Evolutionary conservation across 139 green algal genomes (phyloP).

Genomic region (Chlorella sp.): DNA sequence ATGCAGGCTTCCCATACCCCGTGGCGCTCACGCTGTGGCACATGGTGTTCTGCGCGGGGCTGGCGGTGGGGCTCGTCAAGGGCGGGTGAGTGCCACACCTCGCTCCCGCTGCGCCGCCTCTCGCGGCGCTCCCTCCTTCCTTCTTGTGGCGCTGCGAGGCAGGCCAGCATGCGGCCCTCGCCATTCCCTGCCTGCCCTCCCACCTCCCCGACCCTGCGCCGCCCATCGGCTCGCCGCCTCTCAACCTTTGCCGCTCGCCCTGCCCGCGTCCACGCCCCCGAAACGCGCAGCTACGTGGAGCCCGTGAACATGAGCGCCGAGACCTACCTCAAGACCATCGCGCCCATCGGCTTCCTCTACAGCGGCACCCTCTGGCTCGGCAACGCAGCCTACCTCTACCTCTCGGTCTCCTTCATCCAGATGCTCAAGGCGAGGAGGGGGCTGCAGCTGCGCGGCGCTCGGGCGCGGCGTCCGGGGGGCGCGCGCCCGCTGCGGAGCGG

Average conservation of each 20-base stretch:
- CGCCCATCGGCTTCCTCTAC: constrained; percentile 55
- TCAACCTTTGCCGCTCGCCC: too few relatives aligned
- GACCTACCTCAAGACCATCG: constrained; percentile 50
- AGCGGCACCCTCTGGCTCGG: constrained; percentile 61
- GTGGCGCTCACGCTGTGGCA: constrained; percentile 84
- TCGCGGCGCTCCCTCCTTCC: too few relatives aligned
- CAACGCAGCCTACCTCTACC: constrained; percentile 96
- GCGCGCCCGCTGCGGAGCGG: not conserved
- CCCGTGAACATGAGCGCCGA: constrained; percentile 49
- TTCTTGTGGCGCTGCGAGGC: too few relatives aligned
- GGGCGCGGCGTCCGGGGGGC: not conserved
- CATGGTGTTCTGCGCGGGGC: constrained; percentile 85
- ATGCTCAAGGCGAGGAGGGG: constrained; percentile 86
- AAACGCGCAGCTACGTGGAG: too few relatives aligned
- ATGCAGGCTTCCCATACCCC: constrained; percentile 80
- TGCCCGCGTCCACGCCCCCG: too few relatives aligned
- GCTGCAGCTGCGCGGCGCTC: too few relatives aligned
- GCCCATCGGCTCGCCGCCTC: too few relatives aligned
- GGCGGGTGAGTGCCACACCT: too few relatives aligned
- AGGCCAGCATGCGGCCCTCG: too few relatives aligned
- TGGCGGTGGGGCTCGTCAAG: constrained; percentile 65
- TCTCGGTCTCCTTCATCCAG: constrained; percentile 98
- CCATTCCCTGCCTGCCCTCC: too few relatives aligned
- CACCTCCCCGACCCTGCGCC: too few relatives aligned
- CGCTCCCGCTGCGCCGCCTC: too few relatives aligned